Base-by-base conservation (phyloP, 768 basidiomycete species). In the Amanita inopinata region DNA sequence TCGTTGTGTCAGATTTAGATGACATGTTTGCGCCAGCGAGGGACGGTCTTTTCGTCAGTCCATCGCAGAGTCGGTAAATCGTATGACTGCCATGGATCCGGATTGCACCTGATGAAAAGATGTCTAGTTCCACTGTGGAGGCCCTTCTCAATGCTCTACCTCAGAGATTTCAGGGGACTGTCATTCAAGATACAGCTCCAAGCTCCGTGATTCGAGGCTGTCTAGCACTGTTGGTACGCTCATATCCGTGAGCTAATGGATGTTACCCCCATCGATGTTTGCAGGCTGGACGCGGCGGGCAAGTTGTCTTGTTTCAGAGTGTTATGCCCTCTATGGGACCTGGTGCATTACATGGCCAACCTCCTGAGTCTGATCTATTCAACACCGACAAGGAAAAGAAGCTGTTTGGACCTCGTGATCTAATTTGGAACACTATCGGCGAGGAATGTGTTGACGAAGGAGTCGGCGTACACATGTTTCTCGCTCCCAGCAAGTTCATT, bases 401-500 rank as follows among this genome's bases (percentile, higher is more conserved):
- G 0, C 63, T 96, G n/a, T 94, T 86, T 55, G 56, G 66, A 10
- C 82, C 92, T 11, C 82, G 87, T n/a, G 78, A 80, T 46, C 66
- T 75, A 4, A 67, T 73, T 20, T 99, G 94, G 90, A 70, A 73
- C 28, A 76, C 82, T 4, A 73, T 91, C 5, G 93, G 79, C 5
- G 88, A 93, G 53, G 87, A 92, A 56, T 86, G 86, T 53, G 87
- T 84, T 1, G 83, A 89, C 46, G 78, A 83, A 43, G 96, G 96
- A 15, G 75, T 98, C 19, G 93, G 90, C 1, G 80, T 96, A 45
- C 91, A 80, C 56, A 69, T 91, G 62, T 93, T 96, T 63, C 65
- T 97, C 15, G 85, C 85, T 19, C 87, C 86, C 46, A 73, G 62
- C 48, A 76, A 76, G 56, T 81, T 77, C 49, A 79, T 89, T 52